These are phyloP conservation scores for Candida fluviatilis DNA, from an alignment of 805 yeast genomes.

Conservation along the genomic window DNA sequence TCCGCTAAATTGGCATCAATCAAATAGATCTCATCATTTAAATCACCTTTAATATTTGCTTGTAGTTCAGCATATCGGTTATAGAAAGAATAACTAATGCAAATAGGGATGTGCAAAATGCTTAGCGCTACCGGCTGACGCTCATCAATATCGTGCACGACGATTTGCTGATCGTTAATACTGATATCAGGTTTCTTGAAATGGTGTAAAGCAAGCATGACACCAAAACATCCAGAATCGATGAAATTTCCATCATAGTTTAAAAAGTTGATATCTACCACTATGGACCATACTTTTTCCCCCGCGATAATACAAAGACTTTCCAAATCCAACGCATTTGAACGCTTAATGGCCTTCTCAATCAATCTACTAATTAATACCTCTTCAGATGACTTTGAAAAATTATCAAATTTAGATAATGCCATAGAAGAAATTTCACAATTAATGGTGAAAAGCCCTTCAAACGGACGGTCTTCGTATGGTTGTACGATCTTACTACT, in stretches of 20 bases:
- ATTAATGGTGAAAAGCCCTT: conserved; percentile 79
- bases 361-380: conserved; percentile 74
- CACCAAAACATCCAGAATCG: conserved; percentile 88
- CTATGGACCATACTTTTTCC: conserved; percentile 81
- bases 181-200: conserved; percentile 81
- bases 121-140: conserved; percentile 85
- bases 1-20: conserved; percentile 78
- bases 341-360: conserved; percentile 87
- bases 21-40: conserved; percentile 54
- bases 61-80: conserved; percentile 56
- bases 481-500: conserved; percentile 77
- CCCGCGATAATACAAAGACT: conserved; percentile 89
- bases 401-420: conserved; percentile 75
- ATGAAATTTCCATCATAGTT: conserved; percentile 91
- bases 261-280: conserved; percentile 86
- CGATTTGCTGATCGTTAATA: conserved; percentile 42
- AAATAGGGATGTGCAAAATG: conserved; percentile 83
- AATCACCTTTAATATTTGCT: conserved; percentile 66
- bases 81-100: conserved; percentile 84
- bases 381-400: conserved; percentile 73
- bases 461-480: conserved; percentile 87
- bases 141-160: conserved; percentile 69
- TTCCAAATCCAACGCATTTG: conserved; percentile 89
- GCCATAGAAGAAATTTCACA: conserved; percentile 92
- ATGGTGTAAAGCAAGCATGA: conserved; percentile 79